Evolutionary conservation across 1,139 yeast species (phyloP).

Genomic region (Suhomyces terraborum): DNA sequence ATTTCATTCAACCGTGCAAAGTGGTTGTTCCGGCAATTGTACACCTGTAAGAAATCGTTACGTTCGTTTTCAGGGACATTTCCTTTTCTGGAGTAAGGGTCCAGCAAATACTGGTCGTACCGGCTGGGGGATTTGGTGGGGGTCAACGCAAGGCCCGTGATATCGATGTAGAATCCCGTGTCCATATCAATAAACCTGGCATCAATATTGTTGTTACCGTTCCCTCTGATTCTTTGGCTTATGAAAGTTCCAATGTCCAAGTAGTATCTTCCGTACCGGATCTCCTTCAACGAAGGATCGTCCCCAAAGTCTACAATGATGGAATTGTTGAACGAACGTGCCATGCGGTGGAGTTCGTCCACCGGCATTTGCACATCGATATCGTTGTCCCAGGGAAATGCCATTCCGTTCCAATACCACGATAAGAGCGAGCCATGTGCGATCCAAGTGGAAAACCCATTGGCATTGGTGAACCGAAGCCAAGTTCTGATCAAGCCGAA

Average conservation of each 20-base stretch:
- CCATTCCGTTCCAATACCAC: conserved; percentile 27
- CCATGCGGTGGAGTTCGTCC: conserved; percentile 20
- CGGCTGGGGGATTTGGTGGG: conserved; percentile 16
- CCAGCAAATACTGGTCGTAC: conserved; percentile 14
- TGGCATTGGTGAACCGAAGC: conserved; percentile 34
- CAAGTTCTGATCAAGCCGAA: conserved; percentile 36
- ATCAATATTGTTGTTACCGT: conserved; percentile 24
- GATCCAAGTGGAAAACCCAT: conserved; percentile 23
- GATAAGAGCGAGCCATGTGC: conserved; percentile 25
- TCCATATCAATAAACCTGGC: conserved; percentile 26
- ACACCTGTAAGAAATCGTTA: conserved; percentile 16
- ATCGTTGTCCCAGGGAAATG: conserved; percentile 27
- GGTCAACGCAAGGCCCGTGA: conserved; percentile 24
- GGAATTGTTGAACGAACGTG: conserved; percentile 21
- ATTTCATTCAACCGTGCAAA: conserved; percentile 28
- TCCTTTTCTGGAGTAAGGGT: conserved; percentile 5
- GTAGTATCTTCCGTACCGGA: conserved; percentile 23
- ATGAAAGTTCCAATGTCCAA: conserved; percentile 23
- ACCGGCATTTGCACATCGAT: conserved; percentile 28
- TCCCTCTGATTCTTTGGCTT: conserved; percentile 19
- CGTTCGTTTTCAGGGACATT: conserved; percentile 13
- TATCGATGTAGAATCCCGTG: conserved; percentile 25
- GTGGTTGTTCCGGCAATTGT: conserved; percentile 25
- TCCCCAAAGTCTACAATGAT: conserved; percentile 22
- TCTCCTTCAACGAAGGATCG: conserved; percentile 14